A percentile compares a stretch with the other conserved stretches of the same genome.
Evolutionary conservation across 768 basidiomycete species (phyloP).

Genomic region (Nevesoporus exiguus): DNA sequence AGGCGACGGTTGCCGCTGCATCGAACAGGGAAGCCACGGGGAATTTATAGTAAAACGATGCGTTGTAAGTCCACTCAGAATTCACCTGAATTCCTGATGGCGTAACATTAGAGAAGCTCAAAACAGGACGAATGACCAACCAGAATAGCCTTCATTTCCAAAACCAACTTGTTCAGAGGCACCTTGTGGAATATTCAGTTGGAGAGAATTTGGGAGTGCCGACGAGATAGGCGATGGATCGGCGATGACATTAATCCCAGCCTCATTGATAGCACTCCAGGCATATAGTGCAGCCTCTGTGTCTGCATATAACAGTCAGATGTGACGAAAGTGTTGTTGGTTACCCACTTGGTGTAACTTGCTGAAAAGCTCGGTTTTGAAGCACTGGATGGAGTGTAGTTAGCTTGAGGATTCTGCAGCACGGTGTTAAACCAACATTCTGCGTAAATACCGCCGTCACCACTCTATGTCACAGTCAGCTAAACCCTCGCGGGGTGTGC

Average conservation of each 20-base stretch:
- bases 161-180: slow-evolving; percentile 45
- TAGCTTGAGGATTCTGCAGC: background rate
- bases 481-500: background rate
- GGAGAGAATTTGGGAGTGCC: slow-evolving; percentile 61
- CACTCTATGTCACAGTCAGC: slow-evolving; percentile 44
- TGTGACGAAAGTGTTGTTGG: background rate
- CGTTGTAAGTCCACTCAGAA: slow-evolving; percentile 49
- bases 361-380: slow-evolving; percentile 68
- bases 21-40: slow-evolving; percentile 41
- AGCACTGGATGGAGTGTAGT: slow-evolving; percentile 41
- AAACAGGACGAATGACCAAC: slow-evolving; percentile 28
- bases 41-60: slow-evolving; percentile 59
- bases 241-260: slow-evolving; percentile 46
- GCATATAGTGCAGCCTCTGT: slow-evolving; percentile 46
- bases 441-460: slow-evolving; percentile 66
- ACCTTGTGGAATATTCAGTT: slow-evolving; percentile 43
- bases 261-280: slow-evolving; percentile 51
- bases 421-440: slow-evolving; percentile 40
- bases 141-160: slow-evolving; percentile 56
- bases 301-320: slow-evolving; percentile 29
- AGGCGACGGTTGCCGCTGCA: slow-evolving; percentile 40
- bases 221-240: slow-evolving; percentile 51
- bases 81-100: slow-evolving; percentile 53
- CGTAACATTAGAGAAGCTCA: background rate
- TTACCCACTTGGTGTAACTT: slow-evolving; percentile 49